These are phyloP conservation scores for Neurospora discreta DNA, from an alignment of 495 filamentous ascomycete genomes.

Conservation along the genomic window DNA sequence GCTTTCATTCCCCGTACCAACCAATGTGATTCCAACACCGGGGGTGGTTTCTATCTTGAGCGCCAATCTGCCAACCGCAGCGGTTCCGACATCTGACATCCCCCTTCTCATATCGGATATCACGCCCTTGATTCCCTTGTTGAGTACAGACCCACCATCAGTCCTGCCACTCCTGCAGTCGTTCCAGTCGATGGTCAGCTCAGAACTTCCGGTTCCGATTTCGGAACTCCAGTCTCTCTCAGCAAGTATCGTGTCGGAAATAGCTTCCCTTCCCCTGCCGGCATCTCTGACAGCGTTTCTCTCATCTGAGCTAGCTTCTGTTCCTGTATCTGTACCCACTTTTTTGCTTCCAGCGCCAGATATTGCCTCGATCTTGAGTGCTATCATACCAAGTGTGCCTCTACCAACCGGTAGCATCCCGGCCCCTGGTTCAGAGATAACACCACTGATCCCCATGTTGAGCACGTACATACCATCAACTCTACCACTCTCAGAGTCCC, in stretches of 20 bases:
- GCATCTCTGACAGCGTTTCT: neutral
- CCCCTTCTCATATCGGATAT: slow-evolving; percentile 5
- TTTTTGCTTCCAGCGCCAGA: neutral
- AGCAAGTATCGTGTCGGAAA: neutral
- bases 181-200: slow-evolving; percentile 7
- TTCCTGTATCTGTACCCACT: neutral
- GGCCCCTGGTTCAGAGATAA: neutral
- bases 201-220: neutral
- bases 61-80: neutral
- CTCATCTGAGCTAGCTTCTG: neutral
- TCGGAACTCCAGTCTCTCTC: slow-evolving; percentile 3
- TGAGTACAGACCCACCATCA: neutral
- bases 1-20: slow-evolving; percentile 1
- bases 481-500: neutral
- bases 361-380: neutral
- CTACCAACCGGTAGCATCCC: neutral
- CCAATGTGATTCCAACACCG: neutral
- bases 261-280: slow-evolving; percentile 3
- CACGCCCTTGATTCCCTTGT: neutral
- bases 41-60: neutral
- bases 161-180: slow-evolving; percentile 2
- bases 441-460: neutral
- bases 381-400: neutral
- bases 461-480: neutral
- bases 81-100: neutral